These are phyloP conservation scores for Amaranthus tricolor DNA, from an alignment of 179 eudicot species.

Conservation along the genomic window DNA sequence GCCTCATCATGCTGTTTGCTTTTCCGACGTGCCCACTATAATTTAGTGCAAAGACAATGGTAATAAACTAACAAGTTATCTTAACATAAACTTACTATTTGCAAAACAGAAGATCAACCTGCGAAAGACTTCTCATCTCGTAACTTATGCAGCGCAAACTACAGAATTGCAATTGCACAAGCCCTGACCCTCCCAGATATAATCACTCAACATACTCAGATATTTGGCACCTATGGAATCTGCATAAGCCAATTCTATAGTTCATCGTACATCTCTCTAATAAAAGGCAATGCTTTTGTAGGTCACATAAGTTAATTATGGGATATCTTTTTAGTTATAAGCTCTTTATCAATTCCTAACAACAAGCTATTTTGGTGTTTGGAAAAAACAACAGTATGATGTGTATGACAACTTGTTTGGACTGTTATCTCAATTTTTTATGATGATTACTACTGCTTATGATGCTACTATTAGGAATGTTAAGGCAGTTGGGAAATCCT, in stretches of 20 bases:
- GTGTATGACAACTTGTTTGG: no score
- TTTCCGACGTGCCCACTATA: conserved; percentile 51
- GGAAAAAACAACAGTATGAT: no score
- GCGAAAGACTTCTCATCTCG: conserved; percentile 5
- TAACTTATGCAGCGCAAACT: neutral
- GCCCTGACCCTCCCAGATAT: neutral
- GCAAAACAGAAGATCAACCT: neutral
- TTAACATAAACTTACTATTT: neutral
- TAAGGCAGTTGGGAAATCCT: no score
- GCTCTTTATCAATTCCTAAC: no score
- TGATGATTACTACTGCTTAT: no score
- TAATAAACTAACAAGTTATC: neutral
- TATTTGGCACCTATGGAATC: neutral
- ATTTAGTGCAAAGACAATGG: conserved; percentile 6
- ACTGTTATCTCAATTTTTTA: no score
- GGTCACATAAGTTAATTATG: no score
- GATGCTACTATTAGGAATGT: no score
- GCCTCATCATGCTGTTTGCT: conserved; percentile 56
- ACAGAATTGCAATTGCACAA: neutral
- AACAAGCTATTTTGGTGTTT: no score
- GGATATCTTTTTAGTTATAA: no score
- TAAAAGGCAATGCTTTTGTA: no score
- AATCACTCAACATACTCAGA: neutral
- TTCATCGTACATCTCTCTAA: neutral
- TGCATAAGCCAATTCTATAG: neutral